Evolutionary conservation across 345 rosid genomes (phyloP), one percentile per base, ranked within the genome.

Genomic region (Hibiscus tridactylites): DNA sequence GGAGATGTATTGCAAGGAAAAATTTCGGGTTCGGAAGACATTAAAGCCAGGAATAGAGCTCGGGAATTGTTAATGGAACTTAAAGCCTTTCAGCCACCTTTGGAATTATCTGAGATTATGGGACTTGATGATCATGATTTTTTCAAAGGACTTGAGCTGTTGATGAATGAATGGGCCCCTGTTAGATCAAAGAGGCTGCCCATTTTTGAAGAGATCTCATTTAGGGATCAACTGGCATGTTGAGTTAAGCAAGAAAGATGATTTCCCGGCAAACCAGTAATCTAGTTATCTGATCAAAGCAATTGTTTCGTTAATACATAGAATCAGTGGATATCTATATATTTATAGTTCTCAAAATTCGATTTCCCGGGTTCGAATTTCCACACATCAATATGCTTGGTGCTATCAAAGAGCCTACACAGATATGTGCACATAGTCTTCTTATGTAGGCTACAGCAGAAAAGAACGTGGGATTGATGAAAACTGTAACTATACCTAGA

Each of bases 181-280:
- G 79, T 80, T 4, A 81, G 85, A 77, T 85, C 99, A 19, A 95
- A 83, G 80, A 89, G 99, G 77, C 83, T 92, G 2, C 99, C 98
- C 6, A 83, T 92, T 66, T 95, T 95, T 21, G 96, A 95, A 76
- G 86, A 90, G 81, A 92, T 92, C 42, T 84, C 90, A 5, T 80
- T 84, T 50, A 83, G 90, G 71, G 88, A 91, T 78, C 93, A 82
- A 60, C 16, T 86, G 71, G 86, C 89, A 21, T 89, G 88, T 33
- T 89, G 72, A 73, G 39, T 56, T 56, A 19, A 57, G 26, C 61
- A 21, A 24, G 4, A 24, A 17, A 16, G 0, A 31, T 13, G 0
- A 12, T 35, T 44, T 37, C 0, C 42, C 1, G 9, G 9, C 8
- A 42, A 42, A 9, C 46, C 12, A 9, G 12, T 42, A 42, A 42